Base-by-base conservation (phyloP, 2,329 filamentous ascomycete genomes). In the Fusarium nematophilum region DNA sequence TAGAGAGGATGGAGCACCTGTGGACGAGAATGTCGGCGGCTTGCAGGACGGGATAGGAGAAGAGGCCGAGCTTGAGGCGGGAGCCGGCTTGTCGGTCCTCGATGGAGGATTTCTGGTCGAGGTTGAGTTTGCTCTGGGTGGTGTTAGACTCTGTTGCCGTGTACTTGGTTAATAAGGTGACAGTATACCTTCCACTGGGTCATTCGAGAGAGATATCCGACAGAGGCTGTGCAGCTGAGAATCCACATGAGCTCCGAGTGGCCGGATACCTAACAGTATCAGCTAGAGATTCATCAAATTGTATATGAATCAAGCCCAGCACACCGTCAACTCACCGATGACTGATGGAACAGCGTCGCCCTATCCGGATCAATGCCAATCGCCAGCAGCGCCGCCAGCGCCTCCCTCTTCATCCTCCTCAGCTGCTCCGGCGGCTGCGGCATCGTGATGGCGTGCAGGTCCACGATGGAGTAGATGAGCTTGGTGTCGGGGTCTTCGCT, bases 221-320 rank as follows among this genome's bases (percentile, higher is more conserved):
- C 93, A 5, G 91, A 94, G 18, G 95, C 91, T 46, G 91, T 90
- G 65, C 93, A 97, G 71, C 92, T 94, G 59, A 99, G 78, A 70
- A 98, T 93, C 95, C 95, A 99, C 91, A 97, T 96, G 61, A 99
- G 83, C 75, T 98, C 93, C 4, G 90, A 80, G 77, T 98, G 95
- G 39, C 89, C 88, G 14, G 87, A 81, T 3, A 93, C 88, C 86
- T 91, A 39, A 5, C 23, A 2, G 3, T 4, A 10, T 57, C 18
- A 62, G 36, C 37, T n/a, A 30, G 15, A 23, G 14, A 25, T n/a
- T n/a, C 5, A 15, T 13, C 6, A 2, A 25, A 23, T 3, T 14
- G 15, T 36, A 36, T 13, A 39, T 8, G 5, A 36, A 25, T n/a
- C 31, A 18, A 7, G 8, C 13, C 3, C 26, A 7, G 25, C 30